Conservation (phyloP, 495 filamentous ascomycete species). For the Aspergillus carlsbadensis region DNA sequence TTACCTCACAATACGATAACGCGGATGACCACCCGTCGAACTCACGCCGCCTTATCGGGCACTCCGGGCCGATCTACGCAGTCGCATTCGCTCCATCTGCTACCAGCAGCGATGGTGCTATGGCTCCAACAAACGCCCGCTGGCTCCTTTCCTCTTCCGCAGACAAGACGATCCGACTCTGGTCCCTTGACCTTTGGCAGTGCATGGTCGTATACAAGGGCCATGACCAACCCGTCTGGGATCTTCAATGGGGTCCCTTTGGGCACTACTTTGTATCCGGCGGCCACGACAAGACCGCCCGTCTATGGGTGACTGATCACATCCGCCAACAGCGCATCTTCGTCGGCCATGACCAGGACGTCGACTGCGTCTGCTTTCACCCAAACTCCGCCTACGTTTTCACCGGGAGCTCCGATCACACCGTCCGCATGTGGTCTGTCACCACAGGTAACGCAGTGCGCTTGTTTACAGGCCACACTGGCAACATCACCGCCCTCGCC, state of each 20-base stretch:
- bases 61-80: conserved; percentile 83
- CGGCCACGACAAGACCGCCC: conserved; percentile 83
- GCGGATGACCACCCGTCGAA: conserved; percentile 51
- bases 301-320: conserved; percentile 87
- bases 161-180: conserved; percentile 84
- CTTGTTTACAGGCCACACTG: conserved; percentile 87
- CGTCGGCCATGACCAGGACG: conserved; percentile 85
- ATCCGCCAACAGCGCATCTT: conserved; percentile 86
- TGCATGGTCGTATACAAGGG: conserved; percentile 91
- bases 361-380: conserved; percentile 84
- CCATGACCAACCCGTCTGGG: conserved; percentile 85
- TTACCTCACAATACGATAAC: conserved; percentile 45
- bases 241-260: conserved; percentile 85
- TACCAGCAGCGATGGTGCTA: conserved; percentile 44
- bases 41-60: conserved; percentile 83
- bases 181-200: conserved; percentile 87
- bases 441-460: conserved; percentile 78
- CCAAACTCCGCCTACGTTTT: conserved; percentile 91
- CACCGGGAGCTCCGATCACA: conserved; percentile 84
- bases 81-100: conserved; percentile 87
- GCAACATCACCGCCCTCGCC: conserved; percentile 76
- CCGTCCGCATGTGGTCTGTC: conserved; percentile 97
- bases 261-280: conserved; percentile 94
- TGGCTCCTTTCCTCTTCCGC: conserved; percentile 84
- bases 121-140: conserved; percentile 61